Base-by-base conservation (phyloP, 352 stramenopile species). In the Phytophthora kernoviae region DNA sequence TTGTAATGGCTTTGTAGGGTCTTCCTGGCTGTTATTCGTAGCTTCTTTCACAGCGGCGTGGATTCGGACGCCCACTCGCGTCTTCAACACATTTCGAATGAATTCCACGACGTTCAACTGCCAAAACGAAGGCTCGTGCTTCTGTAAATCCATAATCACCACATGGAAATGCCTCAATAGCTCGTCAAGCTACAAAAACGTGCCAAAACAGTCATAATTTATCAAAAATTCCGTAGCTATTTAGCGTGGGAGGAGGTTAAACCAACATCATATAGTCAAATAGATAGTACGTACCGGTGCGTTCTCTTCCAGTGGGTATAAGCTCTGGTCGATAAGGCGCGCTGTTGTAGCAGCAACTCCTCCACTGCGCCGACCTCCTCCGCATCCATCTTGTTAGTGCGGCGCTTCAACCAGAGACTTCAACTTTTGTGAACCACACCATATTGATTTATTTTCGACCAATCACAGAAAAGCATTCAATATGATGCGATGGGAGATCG, bases 101-200 rank as follows among this genome's bases (percentile, higher is more conserved):
- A 54, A 69, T 30, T 84, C 27, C 14, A 81, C 69, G 24, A 87
- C 44, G 11, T 65, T 62, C 22, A 88, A 54, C 49, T 88, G 62
- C 81, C 81, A 90, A 41, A 88, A 86, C 0, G 58, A 62, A 20
- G 78, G 75, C 47, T 90, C 81, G 5, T 72, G 55, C 0, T 41
- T 17, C 11, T 73, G 52, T 3, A 87, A 44, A 21, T 45, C 50
- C 30, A 73, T 15, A 11, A 88, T 42, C 1, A 52, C 72, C 2
- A 15, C 42, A 33, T 75, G 58, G 24, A 90, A 88, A 14, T 32
- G 24, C 12, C 21, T n/a, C 17, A 86, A 30, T 24, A 73, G 9
- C 22, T 47, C 65, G 17, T 65, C 58, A 4, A 83, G 47, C 73
- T 83, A 62, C 24, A 59, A 54, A 33, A 15, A 22, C 43, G 10